Base-by-base conservation (phyloP, 2,329 filamentous ascomycete genomes). In the Penicillium sp. region DNA sequence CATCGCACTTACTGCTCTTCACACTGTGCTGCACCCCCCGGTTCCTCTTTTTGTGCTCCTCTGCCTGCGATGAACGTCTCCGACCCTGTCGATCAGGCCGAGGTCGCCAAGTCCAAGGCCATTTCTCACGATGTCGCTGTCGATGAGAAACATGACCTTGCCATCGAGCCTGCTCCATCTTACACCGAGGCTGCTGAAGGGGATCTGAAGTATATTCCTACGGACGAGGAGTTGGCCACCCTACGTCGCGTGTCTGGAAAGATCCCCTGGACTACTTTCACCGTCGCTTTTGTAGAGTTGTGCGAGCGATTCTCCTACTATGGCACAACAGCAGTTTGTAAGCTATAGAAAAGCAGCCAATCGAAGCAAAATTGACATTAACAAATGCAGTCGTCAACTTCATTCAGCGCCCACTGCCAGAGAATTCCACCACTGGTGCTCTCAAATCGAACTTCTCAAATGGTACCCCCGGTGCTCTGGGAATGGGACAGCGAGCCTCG, bases 281-380 rank as follows among this genome's bases (percentile, higher is more conserved):
- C 85, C 23, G 83, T 92, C 55, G 87, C 87, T 44, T 85, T 90
- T 58, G 84, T 89, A 55, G 89, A 92, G 73, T 76, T 90, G 52
- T 89, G 86, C 75, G 89, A 92, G 75, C 86, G 88, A 45, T 90
- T 90, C 75, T 88, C 86, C 13, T 92, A 90, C 82, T 91, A 91
- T 67, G 89, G 88, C 51, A 87, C 86, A 4, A 82, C 84, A 39
- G 81, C 87, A 28, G 78, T 90, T 26, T 89, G 87, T 83, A 78
- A 60, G 79, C 77, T 5, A 14, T 3, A 5, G 24, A 16, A 11
- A 11, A 14, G 26, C 33, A 29, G 3, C 3, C 14, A 2, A 11
- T 29, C n/a, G 18, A 44, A 5, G 8, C 6, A 3, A 47, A 11
- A 3, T 13, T 33, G 28, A 69, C 46, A n/a, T 2, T 3, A 16